A percentile compares a stretch with the other conserved stretches of the same genome.
These are phyloP conservation scores for Microdochium paspali DNA, from an alignment of 2,329 filamentous ascomycete species.

Conservation along the genomic window DNA sequence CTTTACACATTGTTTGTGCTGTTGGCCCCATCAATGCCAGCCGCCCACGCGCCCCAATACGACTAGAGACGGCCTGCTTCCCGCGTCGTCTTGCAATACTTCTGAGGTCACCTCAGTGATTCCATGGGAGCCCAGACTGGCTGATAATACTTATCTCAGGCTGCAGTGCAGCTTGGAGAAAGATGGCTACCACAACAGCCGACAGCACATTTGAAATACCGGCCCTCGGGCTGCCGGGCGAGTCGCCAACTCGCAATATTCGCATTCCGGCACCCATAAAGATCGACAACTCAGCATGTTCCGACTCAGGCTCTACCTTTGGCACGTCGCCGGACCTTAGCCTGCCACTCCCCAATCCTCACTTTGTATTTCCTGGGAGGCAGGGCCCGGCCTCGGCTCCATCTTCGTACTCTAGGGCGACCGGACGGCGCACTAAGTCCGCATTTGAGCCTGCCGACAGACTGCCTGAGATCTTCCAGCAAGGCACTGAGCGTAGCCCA, in stretches of 20 bases:
- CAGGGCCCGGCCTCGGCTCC: constrained; percentile 37
- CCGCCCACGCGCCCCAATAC: not conserved
- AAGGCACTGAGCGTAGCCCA: constrained; percentile 1
- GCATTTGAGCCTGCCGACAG: constrained; percentile 3
- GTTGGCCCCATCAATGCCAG: not conserved
- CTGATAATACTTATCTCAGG: not conserved
- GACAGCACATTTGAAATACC: not conserved
- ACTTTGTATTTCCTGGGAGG: constrained; percentile 52
- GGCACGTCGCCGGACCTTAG: not conserved
- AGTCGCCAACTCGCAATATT: not conserved
- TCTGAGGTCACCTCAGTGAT: not conserved
- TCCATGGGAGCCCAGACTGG: not conserved
- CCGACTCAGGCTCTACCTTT: not conserved
- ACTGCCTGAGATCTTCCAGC: constrained; percentile 11
- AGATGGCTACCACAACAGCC: not conserved
- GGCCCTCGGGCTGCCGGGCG: not conserved
- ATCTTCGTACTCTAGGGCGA: constrained; percentile 35
- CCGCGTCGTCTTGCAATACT: not conserved
- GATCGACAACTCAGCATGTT: not conserved
- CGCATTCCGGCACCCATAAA: not conserved
- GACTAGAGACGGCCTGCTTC: too few relatives aligned
- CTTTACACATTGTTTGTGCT: not conserved
- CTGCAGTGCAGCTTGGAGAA: constrained; percentile 1
- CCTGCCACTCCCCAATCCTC: constrained; percentile 48
- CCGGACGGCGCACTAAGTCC: constrained; percentile 42